phyloP scores from a whole-genome alignment of 1,139 yeast genomes.

The Saccharomyces hybrid region DNA sequence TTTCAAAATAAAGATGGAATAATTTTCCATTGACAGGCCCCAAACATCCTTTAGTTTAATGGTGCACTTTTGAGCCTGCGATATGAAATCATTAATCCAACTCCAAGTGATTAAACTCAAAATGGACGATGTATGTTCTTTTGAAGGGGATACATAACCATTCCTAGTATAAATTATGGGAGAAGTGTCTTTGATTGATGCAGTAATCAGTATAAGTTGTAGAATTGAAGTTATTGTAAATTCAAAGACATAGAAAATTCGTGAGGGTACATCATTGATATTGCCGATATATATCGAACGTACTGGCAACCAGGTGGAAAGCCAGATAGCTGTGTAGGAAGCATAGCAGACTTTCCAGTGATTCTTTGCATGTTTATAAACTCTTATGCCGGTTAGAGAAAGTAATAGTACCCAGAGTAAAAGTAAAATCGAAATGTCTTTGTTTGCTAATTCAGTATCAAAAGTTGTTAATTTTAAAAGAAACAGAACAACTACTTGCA shows the following conservation, averaged over 20 bases:
- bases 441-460: background rate
- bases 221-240: conserved; percentile 41
- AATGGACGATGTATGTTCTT: conserved; percentile 62
- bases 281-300: conserved; percentile 59
- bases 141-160: conserved; percentile 51
- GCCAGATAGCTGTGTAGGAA: conserved; percentile 47
- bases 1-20: too few relatives aligned
- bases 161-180: conserved; percentile 45
- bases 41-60: conserved; percentile 3
- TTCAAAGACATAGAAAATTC: conserved; percentile 42
- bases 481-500: conserved; percentile 10
- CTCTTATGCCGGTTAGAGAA: conserved; percentile 3
- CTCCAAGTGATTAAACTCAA: conserved; percentile 58
- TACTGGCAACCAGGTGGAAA: conserved; percentile 48
- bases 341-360: conserved; percentile 65
- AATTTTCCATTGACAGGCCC: conserved; percentile 1
- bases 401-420: conserved; percentile 1
- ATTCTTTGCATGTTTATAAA: conserved; percentile 31
- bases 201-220: conserved; percentile 48
- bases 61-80: conserved; percentile 5
- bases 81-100: conserved; percentile 6
- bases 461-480: background rate
- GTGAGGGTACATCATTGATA: conserved; percentile 28
- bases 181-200: conserved; percentile 59
- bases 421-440: background rate